A percentile compares a stretch with the other conserved stretches of the same genome.
Evolutionary conservation across 2,329 filamentous ascomycete species (phyloP).

Genomic region (Calonectria honghensis): DNA sequence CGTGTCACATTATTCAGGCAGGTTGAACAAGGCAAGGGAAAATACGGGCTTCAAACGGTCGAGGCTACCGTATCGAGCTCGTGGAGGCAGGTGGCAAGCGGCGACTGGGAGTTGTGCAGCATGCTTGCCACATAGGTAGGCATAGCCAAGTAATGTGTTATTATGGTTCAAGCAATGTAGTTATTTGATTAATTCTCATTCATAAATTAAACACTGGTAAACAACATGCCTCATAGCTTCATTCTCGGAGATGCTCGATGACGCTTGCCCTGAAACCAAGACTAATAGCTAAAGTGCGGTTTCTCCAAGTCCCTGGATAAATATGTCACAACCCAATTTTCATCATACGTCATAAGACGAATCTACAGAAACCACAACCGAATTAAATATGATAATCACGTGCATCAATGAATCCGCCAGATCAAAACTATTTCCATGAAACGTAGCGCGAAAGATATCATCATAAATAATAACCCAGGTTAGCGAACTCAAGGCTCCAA

Average conservation of each 20-base stretch:
- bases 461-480: not conserved
- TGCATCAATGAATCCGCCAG: not conserved
- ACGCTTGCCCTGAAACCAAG: not conserved
- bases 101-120: conserved; percentile 55
- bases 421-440: not conserved
- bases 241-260: not conserved
- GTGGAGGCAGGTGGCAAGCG: conserved; percentile 54
- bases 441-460: not conserved
- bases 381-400: not conserved
- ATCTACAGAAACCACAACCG: not conserved
- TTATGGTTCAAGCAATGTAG: conserved; percentile 5
- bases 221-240: not conserved
- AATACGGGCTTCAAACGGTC: conserved; percentile 50
- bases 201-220: not conserved
- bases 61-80: conserved; percentile 55
- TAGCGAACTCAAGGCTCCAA: too few species aligned
- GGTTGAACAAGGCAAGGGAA: conserved; percentile 48
- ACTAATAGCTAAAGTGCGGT: not conserved
- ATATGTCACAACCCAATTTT: not conserved
- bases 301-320: not conserved
- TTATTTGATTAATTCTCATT: conserved; percentile 13
- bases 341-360: not conserved
- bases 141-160: not conserved
- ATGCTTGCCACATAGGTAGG: conserved; percentile 52
- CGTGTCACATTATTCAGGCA: conserved; percentile 53